A percentile compares a stretch with the other conserved stretches of the same genome.
Conservation (phyloP, 208 protist genomes). For the Leishmania braziliensis region DNA sequence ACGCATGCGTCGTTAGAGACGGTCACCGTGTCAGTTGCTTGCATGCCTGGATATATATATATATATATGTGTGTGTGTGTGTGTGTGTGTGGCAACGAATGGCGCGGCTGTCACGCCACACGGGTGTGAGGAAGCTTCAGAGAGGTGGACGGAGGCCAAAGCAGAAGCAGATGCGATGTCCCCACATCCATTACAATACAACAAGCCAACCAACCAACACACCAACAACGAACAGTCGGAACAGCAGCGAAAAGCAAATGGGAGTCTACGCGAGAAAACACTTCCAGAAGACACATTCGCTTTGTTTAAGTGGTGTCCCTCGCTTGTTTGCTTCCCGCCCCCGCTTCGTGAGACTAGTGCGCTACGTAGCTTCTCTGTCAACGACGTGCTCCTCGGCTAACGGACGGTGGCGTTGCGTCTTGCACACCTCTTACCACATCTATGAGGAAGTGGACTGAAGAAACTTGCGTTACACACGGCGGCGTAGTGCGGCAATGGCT, state of each 20-base stretch:
- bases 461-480: background rate
- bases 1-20: background rate
- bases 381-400: background rate
- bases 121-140: background rate
- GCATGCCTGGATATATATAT: background rate
- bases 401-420: background rate
- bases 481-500: background rate
- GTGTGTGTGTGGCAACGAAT: background rate
- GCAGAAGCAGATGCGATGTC: background rate
- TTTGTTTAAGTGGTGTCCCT: background rate
- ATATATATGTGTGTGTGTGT: background rate
- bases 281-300: background rate
- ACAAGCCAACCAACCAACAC: too few relatives aligned
- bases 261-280: background rate
- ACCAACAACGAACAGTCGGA: background rate
- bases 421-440: background rate
- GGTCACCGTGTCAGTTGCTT: background rate
- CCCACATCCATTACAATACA: background rate
- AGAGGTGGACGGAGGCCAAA: background rate
- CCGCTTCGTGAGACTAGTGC: background rate
- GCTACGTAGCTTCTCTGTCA: background rate
- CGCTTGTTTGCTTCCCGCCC: background rate
- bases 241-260: background rate
- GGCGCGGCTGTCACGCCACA: background rate
- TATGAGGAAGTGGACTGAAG: background rate